A percentile compares a stretch with the other conserved stretches of the same genome.
phyloP scores from a whole-genome alignment of 768 basidiomycete genomes.

The Lactifluus piperatus region DNA sequence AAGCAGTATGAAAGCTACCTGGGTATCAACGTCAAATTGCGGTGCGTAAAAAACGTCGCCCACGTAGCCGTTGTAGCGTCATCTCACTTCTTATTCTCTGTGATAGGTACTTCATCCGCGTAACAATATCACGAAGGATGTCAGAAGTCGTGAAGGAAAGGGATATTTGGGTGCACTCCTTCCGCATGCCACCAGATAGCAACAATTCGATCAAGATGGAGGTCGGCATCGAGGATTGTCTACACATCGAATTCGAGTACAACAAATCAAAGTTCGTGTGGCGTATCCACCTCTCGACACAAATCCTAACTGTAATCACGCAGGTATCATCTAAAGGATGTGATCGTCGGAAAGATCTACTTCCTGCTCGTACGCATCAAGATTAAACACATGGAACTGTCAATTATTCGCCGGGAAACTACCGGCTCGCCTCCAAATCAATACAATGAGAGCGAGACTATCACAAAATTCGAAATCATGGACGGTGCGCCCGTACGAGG shows the following conservation, averaged over 20 bases:
- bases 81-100: background rate
- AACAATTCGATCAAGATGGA: constrained; percentile 99
- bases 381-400: constrained; percentile 99
- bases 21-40: constrained; percentile 95
- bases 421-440: constrained; percentile 97
- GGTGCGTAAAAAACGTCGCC: constrained; percentile 50
- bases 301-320: background rate
- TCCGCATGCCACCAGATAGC: constrained; percentile 95
- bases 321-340: constrained; percentile 98
- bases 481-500: constrained; percentile 97
- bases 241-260: constrained; percentile 99
- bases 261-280: constrained; percentile 89
- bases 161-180: constrained; percentile 97
- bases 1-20: constrained; percentile 98
- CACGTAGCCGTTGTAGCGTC: background rate
- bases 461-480: constrained; percentile 99
- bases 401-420: constrained; percentile 95
- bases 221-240: constrained; percentile 97
- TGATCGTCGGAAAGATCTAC: constrained; percentile 99
- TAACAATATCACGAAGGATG: constrained; percentile 84
- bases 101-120: constrained; percentile 84
- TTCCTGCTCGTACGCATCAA: constrained; percentile 97
- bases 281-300: constrained; percentile 25
- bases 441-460: constrained; percentile 98
- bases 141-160: constrained; percentile 90